phyloP scores from a whole-genome alignment of 2,329 filamentous ascomycete species.

The Magnaporthiopsis rhizophila region DNA sequence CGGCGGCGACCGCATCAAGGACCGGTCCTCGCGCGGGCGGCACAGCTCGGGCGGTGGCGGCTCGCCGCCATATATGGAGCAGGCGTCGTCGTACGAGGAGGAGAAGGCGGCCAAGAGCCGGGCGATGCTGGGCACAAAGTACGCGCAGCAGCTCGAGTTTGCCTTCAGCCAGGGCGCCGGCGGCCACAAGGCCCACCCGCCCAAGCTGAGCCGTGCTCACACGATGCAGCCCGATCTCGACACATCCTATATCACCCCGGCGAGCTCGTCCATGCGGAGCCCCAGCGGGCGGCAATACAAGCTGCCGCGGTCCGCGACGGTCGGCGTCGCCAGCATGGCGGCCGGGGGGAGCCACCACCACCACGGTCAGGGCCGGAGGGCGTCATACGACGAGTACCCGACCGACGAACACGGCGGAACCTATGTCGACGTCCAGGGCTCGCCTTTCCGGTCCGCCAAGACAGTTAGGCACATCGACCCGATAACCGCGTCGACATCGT shows the following conservation, averaged over 20 bases:
- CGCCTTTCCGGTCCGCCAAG: no score
- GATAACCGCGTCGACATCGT: no score
- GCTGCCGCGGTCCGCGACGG: neutral
- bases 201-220: neutral
- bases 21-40: constrained; percentile 1
- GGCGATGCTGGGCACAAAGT: no score
- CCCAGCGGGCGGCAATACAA: no score
- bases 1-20: neutral
- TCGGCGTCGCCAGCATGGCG: neutral
- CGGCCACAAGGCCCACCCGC: neutral
- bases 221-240: neutral
- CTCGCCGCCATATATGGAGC: neutral
- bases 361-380: neutral
- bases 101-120: no score
- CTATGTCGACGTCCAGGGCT: no score
- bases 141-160: no score
- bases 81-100: constrained; percentile 1
- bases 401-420: neutral
- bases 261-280: no score
- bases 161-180: no score
- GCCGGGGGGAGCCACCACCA: neutral
- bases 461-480: no score
- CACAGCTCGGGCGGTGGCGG: neutral
- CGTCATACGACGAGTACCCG: neutral
- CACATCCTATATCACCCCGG: neutral